These are phyloP conservation scores for Camillea tinctor DNA, from an alignment of 2,329 filamentous ascomycete genomes.

Conservation along the genomic window DNA sequence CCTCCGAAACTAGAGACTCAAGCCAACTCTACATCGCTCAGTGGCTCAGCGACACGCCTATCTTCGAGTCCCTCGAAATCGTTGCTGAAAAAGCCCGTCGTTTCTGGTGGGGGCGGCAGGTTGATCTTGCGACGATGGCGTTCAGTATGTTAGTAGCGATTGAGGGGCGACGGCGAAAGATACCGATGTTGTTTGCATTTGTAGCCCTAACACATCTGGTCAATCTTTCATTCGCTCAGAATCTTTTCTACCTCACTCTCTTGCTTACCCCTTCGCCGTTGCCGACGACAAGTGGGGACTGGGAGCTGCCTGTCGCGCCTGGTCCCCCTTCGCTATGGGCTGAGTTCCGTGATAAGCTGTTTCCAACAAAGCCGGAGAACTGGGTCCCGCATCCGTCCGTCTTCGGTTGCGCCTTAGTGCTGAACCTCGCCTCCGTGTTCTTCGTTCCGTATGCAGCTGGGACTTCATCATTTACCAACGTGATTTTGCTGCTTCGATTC, in stretches of 20 bases:
- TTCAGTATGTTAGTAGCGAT: constrained; percentile 58
- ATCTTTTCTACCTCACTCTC: constrained; percentile 60
- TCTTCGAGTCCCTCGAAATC: constrained; percentile 54
- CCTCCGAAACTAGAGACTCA: constrained; percentile 29
- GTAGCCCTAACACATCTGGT: constrained; percentile 58
- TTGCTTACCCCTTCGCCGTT: constrained; percentile 54
- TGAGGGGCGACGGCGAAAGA: constrained; percentile 56
- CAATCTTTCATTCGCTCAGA: constrained; percentile 60
- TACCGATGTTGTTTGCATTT: constrained; percentile 55
- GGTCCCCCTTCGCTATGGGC: constrained; percentile 31
- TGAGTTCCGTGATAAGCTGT: constrained; percentile 29
- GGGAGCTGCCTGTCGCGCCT: constrained; percentile 27
- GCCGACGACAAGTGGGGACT: constrained; percentile 25
- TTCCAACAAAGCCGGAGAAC: constrained; percentile 42
- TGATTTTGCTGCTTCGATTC: constrained; percentile 33
- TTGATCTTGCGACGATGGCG: constrained; percentile 52
- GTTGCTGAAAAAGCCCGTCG: constrained; percentile 53
- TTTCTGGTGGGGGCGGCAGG: constrained; percentile 63
- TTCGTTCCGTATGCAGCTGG: constrained; percentile 41
- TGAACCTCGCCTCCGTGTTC: constrained; percentile 38
- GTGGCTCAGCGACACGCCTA: constrained; percentile 54
- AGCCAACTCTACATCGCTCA: constrained; percentile 40
- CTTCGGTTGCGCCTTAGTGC: constrained; percentile 33
- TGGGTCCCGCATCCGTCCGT: constrained; percentile 42
- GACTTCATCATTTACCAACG: constrained; percentile 38